A percentile compares a stretch with the other conserved stretches of the same genome.
These are phyloP conservation scores for Xylaria intraflava DNA, from an alignment of 495 filamentous ascomycete genomes.

Conservation along the genomic window DNA sequence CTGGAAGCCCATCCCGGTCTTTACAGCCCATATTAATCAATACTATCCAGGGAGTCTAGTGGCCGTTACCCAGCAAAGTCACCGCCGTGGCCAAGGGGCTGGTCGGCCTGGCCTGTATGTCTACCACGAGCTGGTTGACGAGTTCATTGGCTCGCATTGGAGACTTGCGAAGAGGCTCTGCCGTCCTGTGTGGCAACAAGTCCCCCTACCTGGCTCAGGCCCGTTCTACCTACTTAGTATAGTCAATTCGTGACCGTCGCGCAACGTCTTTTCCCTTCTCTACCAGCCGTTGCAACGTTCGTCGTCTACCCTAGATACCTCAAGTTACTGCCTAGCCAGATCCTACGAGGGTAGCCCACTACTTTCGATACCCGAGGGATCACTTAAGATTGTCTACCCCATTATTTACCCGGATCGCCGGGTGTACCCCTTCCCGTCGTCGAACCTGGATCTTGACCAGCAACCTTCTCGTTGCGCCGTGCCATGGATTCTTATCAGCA, in stretches of 20 bases:
- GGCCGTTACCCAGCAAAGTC: slow-evolving; percentile 2
- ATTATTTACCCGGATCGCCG: slow-evolving; percentile 5
- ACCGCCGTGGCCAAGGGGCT: slow-evolving; percentile 5
- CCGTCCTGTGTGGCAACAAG: background rate
- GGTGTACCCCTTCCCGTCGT: slow-evolving; percentile 5
- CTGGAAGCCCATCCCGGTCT: background rate
- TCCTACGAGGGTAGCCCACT: background rate
- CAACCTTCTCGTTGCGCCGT: background rate
- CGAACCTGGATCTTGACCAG: background rate
- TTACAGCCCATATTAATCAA: background rate
- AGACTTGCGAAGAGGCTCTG: slow-evolving; percentile 10
- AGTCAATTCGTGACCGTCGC: background rate
- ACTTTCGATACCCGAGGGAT: slow-evolving; percentile 1
- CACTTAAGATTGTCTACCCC: slow-evolving; percentile 6
- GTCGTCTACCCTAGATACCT: too few species aligned
- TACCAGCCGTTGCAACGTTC: too few species aligned
- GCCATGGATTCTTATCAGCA: slow-evolving; percentile 9
- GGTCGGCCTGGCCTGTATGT: background rate
- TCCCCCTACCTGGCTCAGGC: too few species aligned
- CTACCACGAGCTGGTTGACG: background rate
- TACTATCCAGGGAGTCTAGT: background rate
- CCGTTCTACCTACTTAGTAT: slow-evolving; percentile 5
- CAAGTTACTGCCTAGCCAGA: too few species aligned
- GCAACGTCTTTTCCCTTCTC: slow-evolving; percentile 5
- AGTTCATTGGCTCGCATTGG: slow-evolving; percentile 7